phyloP scores from a whole-genome alignment of 2,329 filamentous ascomycete genomes.

The Microthyrium microscopicum region DNA sequence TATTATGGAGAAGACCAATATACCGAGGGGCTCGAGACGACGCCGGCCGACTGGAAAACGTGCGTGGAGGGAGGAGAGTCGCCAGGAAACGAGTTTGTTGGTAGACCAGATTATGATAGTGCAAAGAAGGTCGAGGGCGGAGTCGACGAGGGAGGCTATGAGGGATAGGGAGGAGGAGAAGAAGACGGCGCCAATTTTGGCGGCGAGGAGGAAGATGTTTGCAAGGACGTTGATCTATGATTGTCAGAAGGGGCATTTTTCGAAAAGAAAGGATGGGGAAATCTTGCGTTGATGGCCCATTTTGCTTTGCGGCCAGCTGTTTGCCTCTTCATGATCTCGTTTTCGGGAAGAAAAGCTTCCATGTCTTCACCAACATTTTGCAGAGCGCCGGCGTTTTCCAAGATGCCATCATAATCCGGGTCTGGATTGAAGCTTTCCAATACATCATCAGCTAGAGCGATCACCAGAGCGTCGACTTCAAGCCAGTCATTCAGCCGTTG shows the following conservation, averaged over 20 bases:
- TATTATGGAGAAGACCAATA: conserved; percentile 67
- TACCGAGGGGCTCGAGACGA: conserved; percentile 61
- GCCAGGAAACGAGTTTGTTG: conserved; percentile 42
- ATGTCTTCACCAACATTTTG: conserved; percentile 33
- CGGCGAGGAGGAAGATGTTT: conserved; percentile 38
- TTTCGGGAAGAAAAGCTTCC: conserved; percentile 38
- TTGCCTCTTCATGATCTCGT: conserved; percentile 32
- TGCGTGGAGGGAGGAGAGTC: conserved; percentile 30
- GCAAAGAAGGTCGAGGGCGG: conserved; percentile 42
- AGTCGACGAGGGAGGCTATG: conserved; percentile 45
- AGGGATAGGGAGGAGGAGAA: conserved; percentile 43
- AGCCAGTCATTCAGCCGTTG: conserved; percentile 38
- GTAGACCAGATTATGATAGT: conserved; percentile 45
- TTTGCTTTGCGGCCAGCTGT: conserved; percentile 32
- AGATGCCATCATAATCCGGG: conserved; percentile 34
- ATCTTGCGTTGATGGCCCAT: conserved; percentile 37
- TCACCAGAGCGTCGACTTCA: conserved; percentile 41
- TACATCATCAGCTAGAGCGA: conserved; percentile 39
- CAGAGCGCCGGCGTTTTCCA: conserved; percentile 33
- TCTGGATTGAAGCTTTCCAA: conserved; percentile 45
- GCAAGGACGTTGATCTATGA: conserved; percentile 39
- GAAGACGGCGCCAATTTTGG: conserved; percentile 38
- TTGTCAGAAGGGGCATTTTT: neutral
- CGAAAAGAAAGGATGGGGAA: neutral
- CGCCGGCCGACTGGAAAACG: conserved; percentile 54